Percentiles rank a stretch among this genome's conserved stretches.
These are phyloP conservation scores for Teunomyces cretensis DNA, from an alignment of 805 yeast species.

Conservation along the genomic window DNA sequence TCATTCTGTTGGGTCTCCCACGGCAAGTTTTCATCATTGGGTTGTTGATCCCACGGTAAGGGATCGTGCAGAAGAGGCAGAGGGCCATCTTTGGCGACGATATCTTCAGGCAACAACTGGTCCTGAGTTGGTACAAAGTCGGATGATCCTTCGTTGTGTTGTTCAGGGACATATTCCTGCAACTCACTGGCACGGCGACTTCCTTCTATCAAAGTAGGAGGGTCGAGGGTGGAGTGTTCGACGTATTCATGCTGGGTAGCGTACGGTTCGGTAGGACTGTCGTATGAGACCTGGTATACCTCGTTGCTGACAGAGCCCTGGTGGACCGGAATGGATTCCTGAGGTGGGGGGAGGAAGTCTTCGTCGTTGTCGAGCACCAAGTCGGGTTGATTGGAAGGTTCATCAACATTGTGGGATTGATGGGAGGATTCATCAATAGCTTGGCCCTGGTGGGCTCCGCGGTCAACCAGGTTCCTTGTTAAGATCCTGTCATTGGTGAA, in stretches of 20 bases:
- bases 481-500: conserved; percentile 7
- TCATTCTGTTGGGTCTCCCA: conserved; percentile 4
- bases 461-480: conserved; percentile 4
- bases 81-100: background rate
- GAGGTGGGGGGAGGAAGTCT: background rate
- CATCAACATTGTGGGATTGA: background rate
- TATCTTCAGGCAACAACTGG: conserved; percentile 9
- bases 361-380: background rate
- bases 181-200: conserved; percentile 15
- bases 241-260: background rate
- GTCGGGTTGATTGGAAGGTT: no score
- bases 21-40: conserved; percentile 4
- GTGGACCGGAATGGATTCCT: background rate
- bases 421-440: no score
- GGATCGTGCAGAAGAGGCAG: background rate
- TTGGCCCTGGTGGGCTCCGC: background rate
- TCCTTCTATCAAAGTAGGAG: conserved; percentile 14
- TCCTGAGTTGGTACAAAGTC: conserved; percentile 11
- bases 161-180: conserved; percentile 16
- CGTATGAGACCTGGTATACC: background rate
- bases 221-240: background rate
- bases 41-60: background rate
- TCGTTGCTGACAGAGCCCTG: background rate
- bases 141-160: background rate
- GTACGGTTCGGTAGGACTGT: background rate